Base-by-base conservation (phyloP, 768 basidiomycete species). In the Leccinellum luteum region DNA sequence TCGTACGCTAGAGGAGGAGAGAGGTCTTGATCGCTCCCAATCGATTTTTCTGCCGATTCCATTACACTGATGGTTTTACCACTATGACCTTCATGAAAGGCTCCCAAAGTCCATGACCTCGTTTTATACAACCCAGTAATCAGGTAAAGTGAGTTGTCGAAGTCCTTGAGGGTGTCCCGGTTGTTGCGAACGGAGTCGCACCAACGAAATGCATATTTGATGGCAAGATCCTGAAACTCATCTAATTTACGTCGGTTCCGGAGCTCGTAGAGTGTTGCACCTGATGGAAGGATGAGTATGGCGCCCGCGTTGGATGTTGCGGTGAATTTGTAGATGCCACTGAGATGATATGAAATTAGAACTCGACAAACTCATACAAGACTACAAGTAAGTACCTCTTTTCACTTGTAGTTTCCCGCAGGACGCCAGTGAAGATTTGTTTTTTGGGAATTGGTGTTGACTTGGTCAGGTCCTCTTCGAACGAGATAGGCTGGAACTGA, bases 241-340 rank as follows among this genome's bases (percentile, higher is more conserved):
- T 56, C 34, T 3, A 44, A 21, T 6, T 52, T 38, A 0, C 3
- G 25, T 15, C n/a, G 17, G 4, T 48, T 1, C 8, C 19, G 44
- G 12, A 35, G 25, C 6, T 56, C 38, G 10, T 4, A 14, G 10
- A 30, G 53, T 10, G 23, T 19, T 17, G 56, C 56, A 3, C 56
- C 59, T 2, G 32, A 57, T 19, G 52, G 56, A 17, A 53, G 48
- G 27, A 54, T 54, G 43, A 60, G 38, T 15, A 58, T 54, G 30
- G 57, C 52, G 0, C 52, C 57, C 21, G n/a, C 21, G 1, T 30
- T 14, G 10, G 48, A 30, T 4, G 1, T 32, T 6, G 45, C 27
- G 4, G 6, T 49, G 50, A 61, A 59, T 32, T 25, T 17, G 31
- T n/a, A n/a, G n/a, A n/a, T n/a, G n/a, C n/a, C n/a, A n/a, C n/a